A percentile compares a stretch with the other conserved stretches of the same genome.
These are phyloP conservation scores for Geotrichum klebahnii DNA, from an alignment of 1,139 yeast species.

Conservation along the genomic window DNA sequence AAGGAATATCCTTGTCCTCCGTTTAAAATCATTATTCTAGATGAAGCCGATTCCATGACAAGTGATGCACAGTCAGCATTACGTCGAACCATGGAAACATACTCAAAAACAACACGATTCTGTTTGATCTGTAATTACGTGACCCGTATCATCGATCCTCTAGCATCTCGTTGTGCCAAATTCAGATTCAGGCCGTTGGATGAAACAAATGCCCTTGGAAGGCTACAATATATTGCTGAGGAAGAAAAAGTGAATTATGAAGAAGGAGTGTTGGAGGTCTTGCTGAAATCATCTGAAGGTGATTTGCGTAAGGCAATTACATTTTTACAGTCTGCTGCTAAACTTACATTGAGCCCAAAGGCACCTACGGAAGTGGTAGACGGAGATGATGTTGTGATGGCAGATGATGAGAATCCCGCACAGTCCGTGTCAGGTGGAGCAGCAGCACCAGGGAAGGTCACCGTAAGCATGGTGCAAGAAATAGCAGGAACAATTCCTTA, in stretches of 20 bases:
- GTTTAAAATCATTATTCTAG: slow-evolving; percentile 75
- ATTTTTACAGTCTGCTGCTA: slow-evolving; percentile 79
- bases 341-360: slow-evolving; percentile 42
- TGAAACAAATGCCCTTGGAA: slow-evolving; percentile 59
- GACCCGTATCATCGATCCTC: slow-evolving; percentile 91
- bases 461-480: slow-evolving; percentile 54
- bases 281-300: slow-evolving; percentile 70
- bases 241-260: slow-evolving; percentile 47
- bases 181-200: slow-evolving; percentile 83
- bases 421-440: slow-evolving; percentile 22
- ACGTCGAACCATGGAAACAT: slow-evolving; percentile 94
- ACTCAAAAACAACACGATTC: slow-evolving; percentile 85
- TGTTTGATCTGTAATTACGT: slow-evolving; percentile 93
- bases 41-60: slow-evolving; percentile 99
- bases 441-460: slow-evolving; percentile 32
- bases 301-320: slow-evolving; percentile 94
- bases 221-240: slow-evolving; percentile 60
- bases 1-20: slow-evolving; percentile 90
- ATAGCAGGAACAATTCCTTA: slow-evolving; percentile 82
- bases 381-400: slow-evolving; percentile 31
- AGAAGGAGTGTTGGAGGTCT: slow-evolving; percentile 54
- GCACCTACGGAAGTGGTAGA: slow-evolving; percentile 35
- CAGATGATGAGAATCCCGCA: slow-evolving; percentile 24
- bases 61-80: slow-evolving; percentile 94
- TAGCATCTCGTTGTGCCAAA: slow-evolving; percentile 93